Percentiles rank a stretch among this genome's conserved stretches.
phyloP scores from a whole-genome alignment of 2,329 filamentous ascomycete genomes.

The Scedosporium dehoogii region DNA sequence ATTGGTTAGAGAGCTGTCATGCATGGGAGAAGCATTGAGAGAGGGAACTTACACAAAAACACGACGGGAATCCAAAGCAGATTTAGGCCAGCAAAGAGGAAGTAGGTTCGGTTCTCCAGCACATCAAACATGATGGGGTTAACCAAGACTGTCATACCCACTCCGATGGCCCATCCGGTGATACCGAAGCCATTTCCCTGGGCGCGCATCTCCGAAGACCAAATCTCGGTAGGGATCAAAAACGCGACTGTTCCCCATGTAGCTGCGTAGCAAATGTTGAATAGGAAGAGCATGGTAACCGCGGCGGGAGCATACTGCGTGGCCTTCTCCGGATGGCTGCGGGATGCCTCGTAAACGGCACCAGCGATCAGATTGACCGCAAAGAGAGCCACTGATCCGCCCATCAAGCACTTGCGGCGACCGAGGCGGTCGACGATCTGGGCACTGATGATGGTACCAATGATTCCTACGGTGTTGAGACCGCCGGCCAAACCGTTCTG shows the following conservation, averaged over 20 bases:
- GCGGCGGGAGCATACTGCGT: conserved; percentile 31
- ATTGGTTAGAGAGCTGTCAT: background rate
- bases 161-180: conserved; percentile 48
- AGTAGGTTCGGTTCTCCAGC: conserved; percentile 37
- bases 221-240: conserved; percentile 38
- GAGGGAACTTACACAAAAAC: conserved; percentile 25
- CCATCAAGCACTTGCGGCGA: conserved; percentile 21
- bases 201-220: conserved; percentile 44
- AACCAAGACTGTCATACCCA: conserved; percentile 42
- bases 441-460: conserved; percentile 39
- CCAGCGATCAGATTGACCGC: conserved; percentile 31
- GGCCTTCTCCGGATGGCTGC: conserved; percentile 22
- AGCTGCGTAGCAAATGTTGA: conserved; percentile 40
- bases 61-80: conserved; percentile 39
- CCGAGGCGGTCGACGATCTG: conserved; percentile 40
- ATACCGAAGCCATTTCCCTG: conserved; percentile 50
- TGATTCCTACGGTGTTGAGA: conserved; percentile 39
- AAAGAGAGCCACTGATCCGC: conserved; percentile 18
- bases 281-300: conserved; percentile 37
- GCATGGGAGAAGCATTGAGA: conserved; percentile 9
- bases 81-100: conserved; percentile 41
- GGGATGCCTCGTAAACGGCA: conserved; percentile 30
- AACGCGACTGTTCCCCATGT: conserved; percentile 34
- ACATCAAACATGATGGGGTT: conserved; percentile 40
- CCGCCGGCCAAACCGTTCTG: conserved; percentile 33